These are phyloP conservation scores for Cerrena zonata DNA, from an alignment of 1,284 basidiomycete species.

Conservation along the genomic window DNA sequence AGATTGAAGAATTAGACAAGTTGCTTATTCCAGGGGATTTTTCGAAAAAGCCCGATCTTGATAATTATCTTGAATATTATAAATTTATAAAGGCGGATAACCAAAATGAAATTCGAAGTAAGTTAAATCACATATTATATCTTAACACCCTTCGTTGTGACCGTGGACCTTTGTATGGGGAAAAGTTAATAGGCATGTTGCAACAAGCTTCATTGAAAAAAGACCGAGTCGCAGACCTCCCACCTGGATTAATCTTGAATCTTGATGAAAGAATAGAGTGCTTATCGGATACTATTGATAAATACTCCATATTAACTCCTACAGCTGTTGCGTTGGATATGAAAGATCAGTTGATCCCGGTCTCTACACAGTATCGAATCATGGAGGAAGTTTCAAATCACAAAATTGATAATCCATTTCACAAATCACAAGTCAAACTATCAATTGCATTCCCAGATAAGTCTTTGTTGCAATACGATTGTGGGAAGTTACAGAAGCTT, in stretches of 20 bases:
- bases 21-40: too few relatives aligned
- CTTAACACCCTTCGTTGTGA: too few relatives aligned
- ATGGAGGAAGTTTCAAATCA: constrained; percentile 30
- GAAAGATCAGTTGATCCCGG: constrained; percentile 53
- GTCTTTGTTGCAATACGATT: constrained; percentile 90
- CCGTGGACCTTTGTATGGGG: too few relatives aligned
- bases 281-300: constrained; percentile 55
- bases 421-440: constrained; percentile 73
- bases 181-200: too few relatives aligned
- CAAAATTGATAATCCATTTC: constrained; percentile 64
- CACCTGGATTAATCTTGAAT: constrained; percentile 57
- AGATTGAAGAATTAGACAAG: too few relatives aligned
- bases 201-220: too few relatives aligned
- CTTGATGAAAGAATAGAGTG: constrained; percentile 54
- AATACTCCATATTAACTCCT: constrained; percentile 83
- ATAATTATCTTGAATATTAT: too few relatives aligned
- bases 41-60: too few relatives aligned
- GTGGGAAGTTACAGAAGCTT: constrained; percentile 89
- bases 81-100: too few relatives aligned
- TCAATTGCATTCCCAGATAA: constrained; percentile 93
- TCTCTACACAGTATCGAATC: constrained; percentile 32
- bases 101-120: too few relatives aligned
- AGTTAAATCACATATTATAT: too few relatives aligned
- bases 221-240: constrained; percentile 30
- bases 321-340: constrained; percentile 75